phyloP scores from a whole-genome alignment of 129 eudicot genomes.

The Tagetes patula region DNA sequence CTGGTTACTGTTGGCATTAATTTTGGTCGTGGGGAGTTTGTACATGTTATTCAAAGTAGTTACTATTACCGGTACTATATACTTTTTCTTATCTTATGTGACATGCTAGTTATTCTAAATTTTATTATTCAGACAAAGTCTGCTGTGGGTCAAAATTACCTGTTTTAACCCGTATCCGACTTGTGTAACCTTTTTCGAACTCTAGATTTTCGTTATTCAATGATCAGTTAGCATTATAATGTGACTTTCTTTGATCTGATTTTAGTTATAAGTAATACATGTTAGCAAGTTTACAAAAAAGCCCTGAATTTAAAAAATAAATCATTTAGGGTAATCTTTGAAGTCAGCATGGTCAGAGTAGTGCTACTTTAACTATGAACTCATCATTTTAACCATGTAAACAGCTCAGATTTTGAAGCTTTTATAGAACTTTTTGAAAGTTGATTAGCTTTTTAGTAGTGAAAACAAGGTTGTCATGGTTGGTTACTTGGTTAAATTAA shows the following conservation, averaged over 20 bases:
- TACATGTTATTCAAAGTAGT: not conserved
- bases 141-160: not conserved
- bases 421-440: not conserved
- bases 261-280: not conserved
- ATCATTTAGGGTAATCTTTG: not conserved
- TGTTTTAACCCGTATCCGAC: not conserved
- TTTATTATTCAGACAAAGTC: not conserved
- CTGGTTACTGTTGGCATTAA: not conserved
- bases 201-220: not conserved
- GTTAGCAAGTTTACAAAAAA: not conserved
- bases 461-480: not conserved
- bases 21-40: not conserved
- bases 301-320: not conserved
- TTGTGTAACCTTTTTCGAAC: not conserved
- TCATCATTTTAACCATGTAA: not conserved
- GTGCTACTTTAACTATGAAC: not conserved
- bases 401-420: constrained; percentile 1
- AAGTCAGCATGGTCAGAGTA: not conserved
- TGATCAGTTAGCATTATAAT: not conserved
- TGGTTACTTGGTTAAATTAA: not conserved
- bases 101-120: not conserved
- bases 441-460: not conserved
- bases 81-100: not conserved
- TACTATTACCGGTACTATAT: not conserved
- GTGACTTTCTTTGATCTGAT: not conserved